Evolutionary conservation across 768 basidiomycete genomes (phyloP), one percentile per base, ranked within the genome.

Genomic region (Tulasnella sp.): DNA sequence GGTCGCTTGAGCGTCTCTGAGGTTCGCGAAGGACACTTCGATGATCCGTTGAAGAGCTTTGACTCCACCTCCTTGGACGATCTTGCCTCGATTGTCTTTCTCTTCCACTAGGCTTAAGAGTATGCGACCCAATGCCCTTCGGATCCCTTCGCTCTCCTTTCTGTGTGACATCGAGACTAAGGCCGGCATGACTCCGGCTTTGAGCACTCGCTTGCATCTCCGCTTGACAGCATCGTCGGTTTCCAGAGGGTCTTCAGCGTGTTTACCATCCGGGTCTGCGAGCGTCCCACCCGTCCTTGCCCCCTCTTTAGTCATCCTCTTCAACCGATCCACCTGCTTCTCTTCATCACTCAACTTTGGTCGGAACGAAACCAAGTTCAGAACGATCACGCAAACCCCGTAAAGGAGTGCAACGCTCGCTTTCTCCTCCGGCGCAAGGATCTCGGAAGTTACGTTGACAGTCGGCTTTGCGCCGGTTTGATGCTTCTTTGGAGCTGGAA

Each of bases 321-420:
- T 86, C 42, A 98, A 82, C 78, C 89, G 92, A 69, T 89, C 87
- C 5, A 96, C 84, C 77, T 97, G 94, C 36, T 84, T 83, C 77
- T 96, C 89, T 79, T 97, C 94, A 67, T 91, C 88, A 8, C 85
- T 89, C 26, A 94, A 81, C 14, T 83, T 86, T 8, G 90, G 89
- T 67, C 85, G 88, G 77, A 90, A 90, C 12, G 84, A 81, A 62
- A 88, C 88, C 41, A 97, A 78, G 77, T 97, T 95, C 74, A 84
- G 80, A 64, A 93, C 84, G 75, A 95, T 88, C 67, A 88, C 83
- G 35, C 91, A 84, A 52, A 94, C 79, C 6, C 95, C 95, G 75
- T 91, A 98, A 37, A 90, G 81, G 5, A 92, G 81, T 1, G 89
- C 84, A 1, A 64, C 19, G 77, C 77, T 44, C 72, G 69, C 29